Percentiles rank a stretch among this genome's conserved stretches.
These are phyloP conservation scores for Pseudotsuga menziesii DNA, from an alignment of 75 land plant species.

Conservation along the genomic window DNA sequence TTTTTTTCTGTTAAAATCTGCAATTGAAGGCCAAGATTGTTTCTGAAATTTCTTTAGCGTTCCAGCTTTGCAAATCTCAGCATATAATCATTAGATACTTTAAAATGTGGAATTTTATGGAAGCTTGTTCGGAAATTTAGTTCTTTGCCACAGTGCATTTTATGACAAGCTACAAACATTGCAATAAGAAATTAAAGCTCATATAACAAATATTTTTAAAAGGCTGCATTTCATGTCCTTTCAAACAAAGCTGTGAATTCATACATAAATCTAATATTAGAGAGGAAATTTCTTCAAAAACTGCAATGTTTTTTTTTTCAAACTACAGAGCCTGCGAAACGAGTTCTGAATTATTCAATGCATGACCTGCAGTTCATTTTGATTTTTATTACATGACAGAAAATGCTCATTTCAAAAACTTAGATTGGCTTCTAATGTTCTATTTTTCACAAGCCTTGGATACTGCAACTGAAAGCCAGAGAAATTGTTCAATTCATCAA, in stretches of 20 bases:
- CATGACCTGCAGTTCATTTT: neutral
- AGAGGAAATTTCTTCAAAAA: neutral
- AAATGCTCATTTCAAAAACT: no score
- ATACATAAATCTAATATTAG: neutral
- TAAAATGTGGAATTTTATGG: neutral
- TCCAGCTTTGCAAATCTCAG: neutral
- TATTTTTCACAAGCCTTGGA: neutral
- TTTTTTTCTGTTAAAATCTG: neutral
- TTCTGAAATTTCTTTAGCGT: neutral
- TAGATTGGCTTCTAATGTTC: no score
- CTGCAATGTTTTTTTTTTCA: neutral
- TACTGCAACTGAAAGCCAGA: neutral
- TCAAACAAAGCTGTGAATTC: neutral
- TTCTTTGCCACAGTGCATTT: neutral
- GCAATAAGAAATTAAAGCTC: neutral
- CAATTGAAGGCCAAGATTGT: neutral
- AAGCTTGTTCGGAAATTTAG: neutral
- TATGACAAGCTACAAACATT: neutral
- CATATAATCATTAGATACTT: neutral
- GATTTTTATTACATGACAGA: neutral
- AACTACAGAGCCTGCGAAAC: neutral
- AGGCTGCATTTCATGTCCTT: no score
- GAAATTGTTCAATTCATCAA: no score
- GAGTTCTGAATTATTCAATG: neutral
- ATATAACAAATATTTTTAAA: neutral